phyloP scores from a whole-genome alignment of 2,329 filamentous ascomycete species.

The Colletotrichum graminicola region DNA sequence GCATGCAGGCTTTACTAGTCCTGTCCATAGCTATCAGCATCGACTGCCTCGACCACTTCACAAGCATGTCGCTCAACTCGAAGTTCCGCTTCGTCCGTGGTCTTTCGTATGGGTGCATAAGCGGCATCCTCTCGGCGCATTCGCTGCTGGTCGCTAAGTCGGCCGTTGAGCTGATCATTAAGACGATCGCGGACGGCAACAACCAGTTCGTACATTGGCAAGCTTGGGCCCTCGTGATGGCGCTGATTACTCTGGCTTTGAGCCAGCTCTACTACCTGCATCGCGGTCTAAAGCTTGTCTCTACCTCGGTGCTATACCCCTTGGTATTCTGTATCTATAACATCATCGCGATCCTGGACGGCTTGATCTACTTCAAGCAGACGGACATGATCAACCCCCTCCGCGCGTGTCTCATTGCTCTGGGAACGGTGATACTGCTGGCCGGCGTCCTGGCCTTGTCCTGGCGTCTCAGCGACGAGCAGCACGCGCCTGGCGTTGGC shows the following conservation, averaged over 20 bases:
- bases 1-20: constrained; percentile 80
- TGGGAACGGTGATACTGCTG: constrained; percentile 89
- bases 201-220: constrained; percentile 98
- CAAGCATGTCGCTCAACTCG: constrained; percentile 68
- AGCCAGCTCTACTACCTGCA: constrained; percentile 96
- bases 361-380: constrained; percentile 96
- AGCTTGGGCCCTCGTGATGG: constrained; percentile 90
- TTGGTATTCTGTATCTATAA: constrained; percentile 99
- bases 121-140: constrained; percentile 94
- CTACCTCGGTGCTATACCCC: constrained; percentile 94
- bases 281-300: constrained; percentile 91
- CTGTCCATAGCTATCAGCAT: constrained; percentile 74
- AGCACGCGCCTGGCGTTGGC: constrained; percentile 69
- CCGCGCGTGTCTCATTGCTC: constrained; percentile 82
- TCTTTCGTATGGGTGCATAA: constrained; percentile 88
- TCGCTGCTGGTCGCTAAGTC: constrained; percentile 94
- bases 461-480: constrained; percentile 89
- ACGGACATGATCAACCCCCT: constrained; percentile 81
- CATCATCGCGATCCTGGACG: constrained; percentile 97
- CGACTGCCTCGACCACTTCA: constrained; percentile 66
- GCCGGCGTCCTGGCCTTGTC: constrained; percentile 91
- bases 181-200: constrained; percentile 83
- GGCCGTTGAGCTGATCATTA: constrained; percentile 91
- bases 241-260: constrained; percentile 83
- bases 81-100: constrained; percentile 83